Base-by-base conservation (phyloP, 164 flowering plant genomes). In the Sextonia rubra region DNA sequence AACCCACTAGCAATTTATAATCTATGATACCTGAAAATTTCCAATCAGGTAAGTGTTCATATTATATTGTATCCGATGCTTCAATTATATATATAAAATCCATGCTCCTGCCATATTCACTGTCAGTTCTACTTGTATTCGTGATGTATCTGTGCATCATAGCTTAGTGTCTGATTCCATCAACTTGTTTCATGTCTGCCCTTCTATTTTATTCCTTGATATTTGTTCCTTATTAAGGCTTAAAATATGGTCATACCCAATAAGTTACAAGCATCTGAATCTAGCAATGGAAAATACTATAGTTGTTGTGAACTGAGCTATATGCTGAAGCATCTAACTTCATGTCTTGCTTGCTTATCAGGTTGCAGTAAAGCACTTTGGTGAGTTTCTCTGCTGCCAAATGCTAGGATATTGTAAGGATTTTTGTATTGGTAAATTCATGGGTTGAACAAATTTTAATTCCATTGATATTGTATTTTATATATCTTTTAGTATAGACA, bases 281-380 rank as follows among this genome's bases (percentile, higher is more conserved):
- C 4, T 30, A 27, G 0, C 47, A 25, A 27, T 66, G 47, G 22
- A 30, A 29, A 29, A 20, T 30, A 37, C 44, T 37, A 37, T 37
- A 37, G 44, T 8, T 37, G 44, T 37, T 37, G 44, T 37, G 44
- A 37, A 37, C 44, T 37, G 44, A 1, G 44, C 44, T 37, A 30
- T 20, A 66, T 29, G 8, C 47, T 64, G 27, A 5, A 58, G 20
- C 18, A 32, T 69, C 71, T 69, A 29, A 37, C 24, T 25, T 14
- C 61, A 9, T 27, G 5, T 15, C 23, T 69, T 65, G 23, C 72
- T 69, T 49, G 47, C 23, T 69, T 15, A 69, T 76, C 85, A 93
- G 99, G 99, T 96, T 81, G 85, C 79, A 12, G 69, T 93, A 71
- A 97, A 96, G 85, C 71, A 84, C 90, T 62, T 93, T 93, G 76